Evolutionary conservation across 164 flowering plant species (phyloP), one percentile per base, ranked within the genome.

Genomic region (Taxillus chinensis): DNA sequence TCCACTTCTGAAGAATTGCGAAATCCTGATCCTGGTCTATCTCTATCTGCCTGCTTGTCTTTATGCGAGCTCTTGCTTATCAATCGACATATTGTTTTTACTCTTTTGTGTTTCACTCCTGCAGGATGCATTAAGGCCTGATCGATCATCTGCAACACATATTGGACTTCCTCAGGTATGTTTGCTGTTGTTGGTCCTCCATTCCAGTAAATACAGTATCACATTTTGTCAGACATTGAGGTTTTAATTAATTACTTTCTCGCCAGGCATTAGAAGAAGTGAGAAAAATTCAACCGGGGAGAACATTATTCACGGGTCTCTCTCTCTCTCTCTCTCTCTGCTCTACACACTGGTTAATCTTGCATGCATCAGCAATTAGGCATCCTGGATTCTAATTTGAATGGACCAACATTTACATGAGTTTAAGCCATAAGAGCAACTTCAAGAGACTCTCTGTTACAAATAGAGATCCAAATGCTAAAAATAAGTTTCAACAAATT

Each of bases 51-150:
- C 69, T 38, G 49, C 50, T 37, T 6, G 50, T 8, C 39, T 51
- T 7, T 50, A 54, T 45, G n/a, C 27, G 8, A 62, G 37, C 3
- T 42, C 8, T 56, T 9, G 16, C 37, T 14, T 10, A 9, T 45
- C 2, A 27, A 39, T 49, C 8, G 42, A 3, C 39, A 55, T 5
- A 62, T 39, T 42, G n/a, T 12, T 48, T 2, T 16, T 39, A 9
- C 17, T 41, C 13, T 59, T 1, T 12, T 51, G 2, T 39, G 42
- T 15, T 48, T 48, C 11, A 58, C 61, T 64, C 65, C 48, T 74
- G 40, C 73, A 93, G 97, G 98, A 90, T 76, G 91, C 97, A 41
- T 63, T 88, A 46, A 76, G 97, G 71, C 98, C 97, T 43, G 97
- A 88, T 77, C 81, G 96, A 48, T 90, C 96, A 59, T 84, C 96